These are phyloP conservation scores for Quercus variabilis DNA, from an alignment of 306 rosid species.

Conservation along the genomic window DNA sequence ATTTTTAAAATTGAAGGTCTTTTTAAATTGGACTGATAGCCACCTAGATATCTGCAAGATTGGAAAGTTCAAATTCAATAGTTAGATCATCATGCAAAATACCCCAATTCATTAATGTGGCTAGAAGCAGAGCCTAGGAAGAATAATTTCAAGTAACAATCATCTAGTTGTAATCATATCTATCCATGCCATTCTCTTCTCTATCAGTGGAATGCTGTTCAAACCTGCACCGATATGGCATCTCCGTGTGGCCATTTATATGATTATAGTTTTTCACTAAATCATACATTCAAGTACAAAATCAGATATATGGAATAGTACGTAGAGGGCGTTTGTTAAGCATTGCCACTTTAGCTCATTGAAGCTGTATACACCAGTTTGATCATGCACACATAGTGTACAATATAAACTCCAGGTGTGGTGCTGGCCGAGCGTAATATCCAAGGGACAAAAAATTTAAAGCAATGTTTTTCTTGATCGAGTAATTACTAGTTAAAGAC, in stretches of 20 bases:
- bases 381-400: too few relatives aligned
- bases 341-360: background rate
- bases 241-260: background rate
- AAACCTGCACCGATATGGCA: background rate
- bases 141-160: too few relatives aligned
- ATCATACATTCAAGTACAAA: background rate
- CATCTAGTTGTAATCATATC: too few relatives aligned
- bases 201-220: background rate
- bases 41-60: background rate
- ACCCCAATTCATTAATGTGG: too few relatives aligned
- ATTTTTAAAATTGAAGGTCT: background rate
- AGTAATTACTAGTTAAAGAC: too few relatives aligned
- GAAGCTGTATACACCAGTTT: background rate
- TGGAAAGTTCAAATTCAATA: background rate
- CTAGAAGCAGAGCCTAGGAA: too few relatives aligned
- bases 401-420: too few relatives aligned
- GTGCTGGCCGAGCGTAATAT: too few relatives aligned
- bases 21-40: background rate
- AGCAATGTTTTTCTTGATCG: too few relatives aligned
- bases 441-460: too few relatives aligned
- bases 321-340: background rate
- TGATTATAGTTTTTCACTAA: background rate
- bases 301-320: background rate
- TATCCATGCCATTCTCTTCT: background rate
- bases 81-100: too few relatives aligned